A percentile compares a stretch with the other conserved stretches of the same genome.
Evolutionary conservation across 352 stramenopile genomes (phyloP).

Genomic region (Pelagophyceae sp.): DNA sequence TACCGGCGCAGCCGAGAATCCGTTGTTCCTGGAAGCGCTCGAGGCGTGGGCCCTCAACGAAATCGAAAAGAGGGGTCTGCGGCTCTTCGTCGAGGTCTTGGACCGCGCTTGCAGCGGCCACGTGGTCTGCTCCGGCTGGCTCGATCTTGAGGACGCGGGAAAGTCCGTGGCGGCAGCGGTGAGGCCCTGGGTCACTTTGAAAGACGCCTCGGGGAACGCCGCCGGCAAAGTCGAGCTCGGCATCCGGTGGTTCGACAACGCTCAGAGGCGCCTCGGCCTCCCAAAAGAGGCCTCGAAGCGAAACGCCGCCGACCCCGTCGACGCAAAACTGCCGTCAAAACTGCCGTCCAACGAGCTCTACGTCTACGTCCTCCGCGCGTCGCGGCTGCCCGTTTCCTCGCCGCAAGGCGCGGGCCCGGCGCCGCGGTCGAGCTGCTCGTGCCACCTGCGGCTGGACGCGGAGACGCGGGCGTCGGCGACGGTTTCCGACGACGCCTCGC

Average conservation of each 20-base stretch:
- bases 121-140: too few species aligned
- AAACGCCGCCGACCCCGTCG: neutral
- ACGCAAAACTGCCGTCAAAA: too few species aligned
- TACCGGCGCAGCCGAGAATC: too few species aligned
- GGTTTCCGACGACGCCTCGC: neutral
- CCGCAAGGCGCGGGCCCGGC: neutral
- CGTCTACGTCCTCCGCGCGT: neutral
- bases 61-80: neutral
- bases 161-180: neutral
- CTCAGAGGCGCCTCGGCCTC: neutral
- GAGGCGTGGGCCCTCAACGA: neutral
- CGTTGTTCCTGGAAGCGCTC: neutral
- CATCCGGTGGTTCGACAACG: constrained; percentile 3
- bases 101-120: neutral
- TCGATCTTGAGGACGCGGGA: neutral
- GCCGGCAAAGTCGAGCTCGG: constrained; percentile 8
- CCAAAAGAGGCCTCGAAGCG: neutral
- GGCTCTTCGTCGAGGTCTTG: neutral
- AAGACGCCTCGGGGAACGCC: neutral
- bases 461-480: neutral
- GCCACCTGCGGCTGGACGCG: neutral
- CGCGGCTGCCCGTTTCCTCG: neutral
- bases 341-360: neutral
- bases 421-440: too few species aligned
- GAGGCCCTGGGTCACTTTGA: neutral